Base-by-base conservation (phyloP, 2,329 filamentous ascomycete species). In the Nothopassalora personata region DNA sequence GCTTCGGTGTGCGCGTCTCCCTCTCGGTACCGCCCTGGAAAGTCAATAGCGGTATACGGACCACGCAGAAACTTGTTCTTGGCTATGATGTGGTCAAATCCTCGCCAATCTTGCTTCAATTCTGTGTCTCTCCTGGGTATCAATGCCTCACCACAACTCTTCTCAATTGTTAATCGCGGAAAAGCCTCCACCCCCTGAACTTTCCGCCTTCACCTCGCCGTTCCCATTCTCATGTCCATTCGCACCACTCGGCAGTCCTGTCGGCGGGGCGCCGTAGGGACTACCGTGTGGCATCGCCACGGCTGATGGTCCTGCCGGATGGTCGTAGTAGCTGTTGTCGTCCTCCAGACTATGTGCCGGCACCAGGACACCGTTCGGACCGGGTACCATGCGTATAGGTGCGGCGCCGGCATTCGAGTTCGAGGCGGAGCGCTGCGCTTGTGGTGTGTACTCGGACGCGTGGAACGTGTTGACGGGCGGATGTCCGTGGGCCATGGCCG, bases 221-320 rank as follows among this genome's bases (percentile, higher is more conserved):
- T 57, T 49, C 13, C 48, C 48, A 46, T 54, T 54, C 46, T 54
- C 50, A 13, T 31, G 23, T 33, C 49, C 49, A 34, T 51, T 51
- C 23, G 49, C 45, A 19, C 58, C 58, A 31, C 61, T 60, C 2
- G 64, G 64, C 13, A 66, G 23, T 8, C 64, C 64, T 8, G 59
- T 63, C 11, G 59, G 60, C 31, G 64, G 57, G 18, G 54, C 57
- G 8, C 57, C 60, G 45, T 64, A 66, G 9, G 62, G 62, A 36
- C 60, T 64, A 23, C 60, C 60, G 19, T 63, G 64, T 15, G 62
- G 60, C n/a, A 66, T 54, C 6, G 61, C 53, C n/a, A 60, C 50
- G 19, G 34, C 45, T 36, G 19, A 43, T 36, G 54, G 54, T 23
- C 46, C 60, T 28, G 33, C 19, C 13, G 47, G 51, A 45, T 51